Evolutionary conservation across 345 rosid genomes (phyloP), one percentile per base, ranked within the genome.

Genomic region (Eucalyptus lansdowneana): DNA sequence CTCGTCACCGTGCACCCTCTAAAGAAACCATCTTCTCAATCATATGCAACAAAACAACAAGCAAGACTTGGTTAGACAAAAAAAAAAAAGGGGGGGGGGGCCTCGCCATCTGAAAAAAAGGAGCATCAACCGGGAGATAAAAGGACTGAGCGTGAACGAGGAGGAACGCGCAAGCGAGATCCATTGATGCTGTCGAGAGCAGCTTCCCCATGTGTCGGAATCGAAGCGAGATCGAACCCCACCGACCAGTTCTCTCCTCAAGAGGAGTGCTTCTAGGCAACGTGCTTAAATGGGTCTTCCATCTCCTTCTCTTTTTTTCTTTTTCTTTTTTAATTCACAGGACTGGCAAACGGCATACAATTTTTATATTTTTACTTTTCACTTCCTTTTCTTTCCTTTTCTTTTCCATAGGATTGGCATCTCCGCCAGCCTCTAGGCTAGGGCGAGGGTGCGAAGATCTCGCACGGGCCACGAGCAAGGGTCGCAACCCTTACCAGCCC

Each of bases 121-220:
- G 98, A 51, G 98, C 96, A 40, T 95, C 97, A 6, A 95, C 98
- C 37, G 97, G 96, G 86, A 96, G 96, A 90, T 95, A 94, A 90
- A 96, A 95, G 91, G 93, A 92, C 91, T 89, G 80, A 44, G 90
- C 90, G 50, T 87, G 88, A 65, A 86, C 62, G 85, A 90, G 87
- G 56, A 89, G 83, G 42, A 87, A 83, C 60, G 90, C 87, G 60
- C 50, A 89, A 56, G 89, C 87, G 89, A 88, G 86, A 94, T 88
- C 90, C 91, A 90, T 50, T 44, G 29, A 31, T 86, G 88, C 50
- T 51, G 80, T 42, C 62, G 87, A 89, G 85, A 60, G 89, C 83
- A 65, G 89, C 91, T 87, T 83, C 87, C 93, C 93, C 95, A 93
- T 94, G 80, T 89, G 58, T 87, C 81, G 3, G 81, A 72, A 37